These are phyloP conservation scores for Mycena crocata DNA, from an alignment of 768 basidiomycete species.

Conservation along the genomic window DNA sequence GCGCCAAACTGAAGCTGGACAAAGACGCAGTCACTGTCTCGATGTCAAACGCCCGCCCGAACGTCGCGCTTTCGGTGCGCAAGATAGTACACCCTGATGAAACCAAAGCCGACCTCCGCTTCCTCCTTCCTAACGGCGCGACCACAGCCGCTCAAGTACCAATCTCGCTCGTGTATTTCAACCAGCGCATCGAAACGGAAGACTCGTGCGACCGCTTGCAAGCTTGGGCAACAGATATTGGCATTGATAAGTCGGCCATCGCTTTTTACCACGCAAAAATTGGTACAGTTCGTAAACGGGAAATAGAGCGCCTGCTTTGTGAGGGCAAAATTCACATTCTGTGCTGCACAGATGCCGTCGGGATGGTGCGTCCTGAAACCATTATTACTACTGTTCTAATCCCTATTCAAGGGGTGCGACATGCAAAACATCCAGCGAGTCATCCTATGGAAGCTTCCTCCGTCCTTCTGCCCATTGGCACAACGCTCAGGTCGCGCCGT, in stretches of 20 bases:
- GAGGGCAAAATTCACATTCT: slow-evolving; percentile 34
- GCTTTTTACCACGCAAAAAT: slow-evolving; percentile 40
- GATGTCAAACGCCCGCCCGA: slow-evolving; percentile 22
- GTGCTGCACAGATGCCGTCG: slow-evolving; percentile 40
- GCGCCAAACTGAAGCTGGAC: neutral
- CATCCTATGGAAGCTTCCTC: slow-evolving; percentile 35
- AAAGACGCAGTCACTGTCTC: neutral
- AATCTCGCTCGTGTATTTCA: slow-evolving; percentile 38
- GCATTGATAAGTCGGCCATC: slow-evolving; percentile 27
- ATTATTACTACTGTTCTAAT: too few species aligned
- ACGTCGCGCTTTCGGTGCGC: slow-evolving; percentile 41
- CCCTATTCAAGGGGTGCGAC: slow-evolving; percentile 32
- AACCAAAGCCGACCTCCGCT: slow-evolving; percentile 38
- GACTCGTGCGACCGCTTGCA: slow-evolving; percentile 27
- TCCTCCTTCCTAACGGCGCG: slow-evolving; percentile 34
- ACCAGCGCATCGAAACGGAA: slow-evolving; percentile 28
- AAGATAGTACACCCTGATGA: slow-evolving; percentile 27
- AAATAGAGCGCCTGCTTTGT: slow-evolving; percentile 26
- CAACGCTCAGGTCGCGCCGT: slow-evolving; percentile 35
- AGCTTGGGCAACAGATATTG: slow-evolving; percentile 32
- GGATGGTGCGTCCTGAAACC: slow-evolving; percentile 47
- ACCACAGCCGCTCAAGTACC: slow-evolving; percentile 29
- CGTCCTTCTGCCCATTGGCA: slow-evolving; percentile 36
- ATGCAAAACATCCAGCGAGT: slow-evolving; percentile 27
- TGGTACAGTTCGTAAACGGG: slow-evolving; percentile 34